Conservation (phyloP, 768 basidiomycete species). For the Mycena metata region DNA sequence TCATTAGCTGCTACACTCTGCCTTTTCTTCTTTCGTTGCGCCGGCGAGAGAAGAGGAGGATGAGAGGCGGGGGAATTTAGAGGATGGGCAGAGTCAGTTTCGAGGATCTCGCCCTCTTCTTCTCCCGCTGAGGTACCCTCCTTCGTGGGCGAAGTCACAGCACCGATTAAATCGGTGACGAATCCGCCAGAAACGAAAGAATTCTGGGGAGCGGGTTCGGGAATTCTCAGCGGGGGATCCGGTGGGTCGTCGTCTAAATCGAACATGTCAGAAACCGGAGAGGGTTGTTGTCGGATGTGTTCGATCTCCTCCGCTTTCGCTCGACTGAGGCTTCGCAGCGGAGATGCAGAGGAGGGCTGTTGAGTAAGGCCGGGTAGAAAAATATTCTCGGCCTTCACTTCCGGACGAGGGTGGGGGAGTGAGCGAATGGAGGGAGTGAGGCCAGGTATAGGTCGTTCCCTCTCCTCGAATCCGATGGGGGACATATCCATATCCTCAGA, state of each 20-base stretch:
- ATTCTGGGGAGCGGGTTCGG: slow-evolving; percentile 44
- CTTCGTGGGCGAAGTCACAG: slow-evolving; percentile 6
- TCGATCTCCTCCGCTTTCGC: slow-evolving; percentile 21
- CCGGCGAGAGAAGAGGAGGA: background rate
- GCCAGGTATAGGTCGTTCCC: too few species aligned
- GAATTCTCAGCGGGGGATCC: background rate
- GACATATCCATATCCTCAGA: slow-evolving; percentile 45
- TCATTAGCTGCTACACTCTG: background rate
- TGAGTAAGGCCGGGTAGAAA: too few species aligned
- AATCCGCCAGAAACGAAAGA: slow-evolving; percentile 68
- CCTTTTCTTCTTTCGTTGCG: background rate
- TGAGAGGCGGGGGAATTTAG: slow-evolving; percentile 4
- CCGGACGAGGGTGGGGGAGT: too few species aligned
- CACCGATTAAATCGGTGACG: slow-evolving; percentile 58
- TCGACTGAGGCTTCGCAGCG: too few species aligned
- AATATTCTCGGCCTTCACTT: too few species aligned
- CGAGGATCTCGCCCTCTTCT: slow-evolving; percentile 1
- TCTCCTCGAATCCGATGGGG: slow-evolving; percentile 30
- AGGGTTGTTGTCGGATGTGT: background rate
- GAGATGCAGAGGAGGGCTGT: too few species aligned
- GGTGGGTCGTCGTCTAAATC: slow-evolving; percentile 1
- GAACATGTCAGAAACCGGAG: slow-evolving; percentile 14
- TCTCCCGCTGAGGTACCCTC: background rate
- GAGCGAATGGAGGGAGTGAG: too few species aligned
- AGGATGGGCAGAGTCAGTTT: slow-evolving; percentile 19